A percentile compares a stretch with the other conserved stretches of the same genome.
Conservation (phyloP, 2,329 filamentous ascomycete species). For the Aaosphaeria arxii region DNA sequence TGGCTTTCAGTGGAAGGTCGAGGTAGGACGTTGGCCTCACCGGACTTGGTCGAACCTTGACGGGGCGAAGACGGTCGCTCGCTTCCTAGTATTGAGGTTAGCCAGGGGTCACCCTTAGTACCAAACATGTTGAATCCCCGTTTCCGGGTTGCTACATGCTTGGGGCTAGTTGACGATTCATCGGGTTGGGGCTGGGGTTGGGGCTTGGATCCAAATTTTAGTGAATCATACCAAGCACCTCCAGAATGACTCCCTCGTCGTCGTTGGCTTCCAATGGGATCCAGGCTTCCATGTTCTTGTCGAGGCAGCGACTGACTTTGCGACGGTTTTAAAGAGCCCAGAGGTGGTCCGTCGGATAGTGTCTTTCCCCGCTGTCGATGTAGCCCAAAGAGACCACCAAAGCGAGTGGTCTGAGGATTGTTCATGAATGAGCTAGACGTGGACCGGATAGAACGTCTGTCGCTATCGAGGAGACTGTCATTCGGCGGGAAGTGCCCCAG, state of each 20-base stretch:
- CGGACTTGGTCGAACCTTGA: conserved; percentile 65
- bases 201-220: conserved; percentile 38
- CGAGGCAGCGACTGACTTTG: conserved; percentile 78
- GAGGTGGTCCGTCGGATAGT: conserved; percentile 57
- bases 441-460: conserved; percentile 46
- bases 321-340: conserved; percentile 67
- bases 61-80: conserved; percentile 53
- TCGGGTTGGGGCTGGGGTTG: conserved; percentile 15
- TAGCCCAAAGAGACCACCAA: conserved; percentile 58
- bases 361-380: conserved; percentile 63
- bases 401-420: conserved; percentile 48
- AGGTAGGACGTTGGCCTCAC: conserved; percentile 30
- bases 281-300: conserved; percentile 46
- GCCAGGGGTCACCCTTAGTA: conserved; percentile 52
- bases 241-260: conserved; percentile 55
- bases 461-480: conserved; percentile 42
- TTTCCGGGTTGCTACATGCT: conserved; percentile 41
- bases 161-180: conserved; percentile 31
- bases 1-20: conserved; percentile 39
- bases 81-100: conserved; percentile 38
- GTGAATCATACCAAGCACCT: conserved; percentile 55
- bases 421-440: conserved; percentile 49
- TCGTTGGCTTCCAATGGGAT: conserved; percentile 48
- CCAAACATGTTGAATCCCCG: conserved; percentile 51
- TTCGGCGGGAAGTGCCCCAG: conserved; percentile 38